Evolutionary conservation across 768 basidiomycete genomes (phyloP).

Genomic region (Porphyrellus cyaneotinctus): DNA sequence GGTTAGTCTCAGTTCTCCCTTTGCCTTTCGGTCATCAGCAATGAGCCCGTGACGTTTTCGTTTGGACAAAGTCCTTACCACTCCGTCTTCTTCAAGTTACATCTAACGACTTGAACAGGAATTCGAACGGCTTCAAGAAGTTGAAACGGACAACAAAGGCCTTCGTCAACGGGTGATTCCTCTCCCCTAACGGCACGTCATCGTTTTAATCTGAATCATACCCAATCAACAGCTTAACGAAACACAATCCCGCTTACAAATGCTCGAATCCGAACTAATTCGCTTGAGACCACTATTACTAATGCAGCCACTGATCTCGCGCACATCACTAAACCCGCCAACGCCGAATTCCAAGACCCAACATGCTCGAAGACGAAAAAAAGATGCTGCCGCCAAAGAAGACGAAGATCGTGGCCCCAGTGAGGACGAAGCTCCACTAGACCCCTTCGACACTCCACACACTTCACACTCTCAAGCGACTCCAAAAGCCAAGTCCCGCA

Average conservation of each 20-base stretch:
- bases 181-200: neutral
- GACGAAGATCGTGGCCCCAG: constrained; percentile 26
- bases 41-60: neutral
- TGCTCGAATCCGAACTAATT: constrained; percentile 60
- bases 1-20: constrained; percentile 31
- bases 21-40: neutral
- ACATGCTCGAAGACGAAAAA: constrained; percentile 25
- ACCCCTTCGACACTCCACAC: constrained; percentile 15
- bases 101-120: constrained; percentile 41
- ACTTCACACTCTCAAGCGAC: constrained; percentile 16
- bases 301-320: constrained; percentile 49
- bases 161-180: constrained; percentile 56
- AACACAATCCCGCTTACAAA: constrained; percentile 47
- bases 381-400: constrained; percentile 19
- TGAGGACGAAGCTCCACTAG: constrained; percentile 27
- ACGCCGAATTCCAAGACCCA: constrained; percentile 24
- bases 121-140: constrained; percentile 45
- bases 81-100: neutral
- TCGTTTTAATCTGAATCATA: constrained; percentile 5
- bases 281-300: constrained; percentile 66
- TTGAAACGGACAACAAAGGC: constrained; percentile 58
- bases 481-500: constrained; percentile 21
- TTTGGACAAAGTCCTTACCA: neutral
- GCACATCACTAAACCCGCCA: constrained; percentile 15
- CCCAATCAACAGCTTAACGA: constrained; percentile 49